phyloP scores from a whole-genome alignment of 1,139 yeast species.

The Taphrina pruni region DNA sequence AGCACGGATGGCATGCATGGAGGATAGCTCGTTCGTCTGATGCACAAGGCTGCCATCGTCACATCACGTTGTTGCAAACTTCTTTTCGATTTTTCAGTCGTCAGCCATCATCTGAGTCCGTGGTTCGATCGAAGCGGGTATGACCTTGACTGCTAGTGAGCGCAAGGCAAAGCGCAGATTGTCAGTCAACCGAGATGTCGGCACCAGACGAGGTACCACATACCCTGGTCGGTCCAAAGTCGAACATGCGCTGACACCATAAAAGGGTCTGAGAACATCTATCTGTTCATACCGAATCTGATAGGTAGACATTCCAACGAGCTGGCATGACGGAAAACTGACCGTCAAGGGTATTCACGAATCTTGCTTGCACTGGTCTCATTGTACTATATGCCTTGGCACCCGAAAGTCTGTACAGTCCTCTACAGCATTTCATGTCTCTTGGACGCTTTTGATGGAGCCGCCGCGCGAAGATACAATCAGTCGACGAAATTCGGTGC shows the following conservation, averaged over 20 bases:
- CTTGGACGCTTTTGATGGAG: constrained; percentile 95
- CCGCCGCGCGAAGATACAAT: constrained; percentile 85
- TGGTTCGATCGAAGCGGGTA: neutral
- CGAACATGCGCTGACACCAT: neutral
- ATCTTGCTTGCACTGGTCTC: constrained; percentile 82
- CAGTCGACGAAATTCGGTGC: constrained; percentile 93
- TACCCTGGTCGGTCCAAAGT: no score
- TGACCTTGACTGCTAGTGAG: constrained; percentile 26
- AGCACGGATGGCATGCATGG: no score
- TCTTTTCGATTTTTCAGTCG: no score
- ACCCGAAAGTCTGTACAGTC: constrained; percentile 69
- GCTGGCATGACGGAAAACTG: neutral
- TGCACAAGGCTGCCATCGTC: no score
- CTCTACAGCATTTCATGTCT: constrained; percentile 88
- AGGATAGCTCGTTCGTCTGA: no score
- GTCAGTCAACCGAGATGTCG: constrained; percentile 21
- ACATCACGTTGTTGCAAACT: no score
- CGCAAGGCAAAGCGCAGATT: constrained; percentile 18
- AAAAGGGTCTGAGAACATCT: constrained; percentile 56
- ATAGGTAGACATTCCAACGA: constrained; percentile 60
- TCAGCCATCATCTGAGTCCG: no score
- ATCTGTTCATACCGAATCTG: constrained; percentile 83
- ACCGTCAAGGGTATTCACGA: constrained; percentile 60
- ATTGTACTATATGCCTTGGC: constrained; percentile 77
- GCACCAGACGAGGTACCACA: constrained; percentile 10